Evolutionary conservation across 768 basidiomycete species (phyloP).

Genomic region (Chalciporus chontae): DNA sequence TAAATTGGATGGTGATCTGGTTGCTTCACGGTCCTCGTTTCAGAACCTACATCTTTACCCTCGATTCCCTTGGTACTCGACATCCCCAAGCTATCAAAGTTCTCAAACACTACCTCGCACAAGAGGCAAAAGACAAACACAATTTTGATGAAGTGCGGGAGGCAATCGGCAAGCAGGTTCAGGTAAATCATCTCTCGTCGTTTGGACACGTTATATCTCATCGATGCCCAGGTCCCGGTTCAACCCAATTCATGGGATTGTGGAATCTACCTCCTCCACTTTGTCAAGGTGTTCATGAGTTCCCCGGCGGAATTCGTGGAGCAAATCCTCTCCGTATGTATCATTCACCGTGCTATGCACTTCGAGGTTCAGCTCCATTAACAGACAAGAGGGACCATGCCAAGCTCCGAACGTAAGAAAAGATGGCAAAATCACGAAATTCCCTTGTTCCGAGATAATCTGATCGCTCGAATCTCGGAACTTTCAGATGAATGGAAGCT

Average conservation of each 20-base stretch:
- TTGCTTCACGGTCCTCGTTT: not conserved
- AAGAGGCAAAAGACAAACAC: slow-evolving; percentile 78
- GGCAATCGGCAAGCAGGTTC: slow-evolving; percentile 47
- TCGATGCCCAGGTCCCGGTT: slow-evolving; percentile 61
- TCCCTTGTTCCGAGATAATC: slow-evolving; percentile 42
- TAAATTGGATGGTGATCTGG: not conserved
- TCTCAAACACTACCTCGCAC: slow-evolving; percentile 62
- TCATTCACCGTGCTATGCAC: not conserved
- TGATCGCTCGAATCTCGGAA: slow-evolving; percentile 38
- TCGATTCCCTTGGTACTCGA: slow-evolving; percentile 82
- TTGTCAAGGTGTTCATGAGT: slow-evolving; percentile 71
- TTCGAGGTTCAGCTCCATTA: slow-evolving; percentile 5
- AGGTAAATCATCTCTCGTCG: slow-evolving; percentile 36
- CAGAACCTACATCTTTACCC: slow-evolving; percentile 80
- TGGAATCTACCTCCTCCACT: slow-evolving; percentile 88
- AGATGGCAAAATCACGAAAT: slow-evolving; percentile 56
- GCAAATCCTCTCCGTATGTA: slow-evolving; percentile 40
- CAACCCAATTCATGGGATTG: slow-evolving; percentile 93
- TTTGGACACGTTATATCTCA: slow-evolving; percentile 1
- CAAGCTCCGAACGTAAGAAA: slow-evolving; percentile 37
- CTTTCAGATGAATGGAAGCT: slow-evolving; percentile 57
- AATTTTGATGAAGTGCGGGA: slow-evolving; percentile 34
- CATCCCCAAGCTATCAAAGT: slow-evolving; percentile 64
- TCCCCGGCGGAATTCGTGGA: slow-evolving; percentile 51
- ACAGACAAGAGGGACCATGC: slow-evolving; percentile 31